A percentile compares a stretch with the other conserved stretches of the same genome.
Conservation (phyloP, 2,329 filamentous ascomycete genomes). For the Beauveria bassiana region DNA sequence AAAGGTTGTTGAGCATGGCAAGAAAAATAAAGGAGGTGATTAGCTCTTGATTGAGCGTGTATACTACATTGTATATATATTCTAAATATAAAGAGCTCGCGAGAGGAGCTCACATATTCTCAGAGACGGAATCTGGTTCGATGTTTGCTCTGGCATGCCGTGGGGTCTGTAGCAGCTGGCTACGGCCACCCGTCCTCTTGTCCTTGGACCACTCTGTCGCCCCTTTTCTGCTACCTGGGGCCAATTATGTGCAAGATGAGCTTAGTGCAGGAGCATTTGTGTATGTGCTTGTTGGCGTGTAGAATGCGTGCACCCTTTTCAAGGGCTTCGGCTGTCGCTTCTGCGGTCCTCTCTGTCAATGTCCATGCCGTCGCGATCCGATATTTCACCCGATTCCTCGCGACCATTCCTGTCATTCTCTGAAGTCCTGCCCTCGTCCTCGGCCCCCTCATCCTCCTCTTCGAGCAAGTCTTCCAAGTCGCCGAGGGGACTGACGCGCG, state of each 20-base stretch:
- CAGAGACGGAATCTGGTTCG: not conserved
- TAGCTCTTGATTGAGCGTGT: conserved; percentile 10
- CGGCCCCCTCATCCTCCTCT: conserved; percentile 42
- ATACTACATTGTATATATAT: conserved; percentile 8
- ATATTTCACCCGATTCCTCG: conserved; percentile 35
- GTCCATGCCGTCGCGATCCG: conserved; percentile 31
- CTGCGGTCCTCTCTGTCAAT: conserved; percentile 26
- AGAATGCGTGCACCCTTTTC: not conserved
- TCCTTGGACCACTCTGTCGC: not conserved
- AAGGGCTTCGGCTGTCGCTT: conserved; percentile 15
- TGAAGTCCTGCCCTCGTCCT: conserved; percentile 33
- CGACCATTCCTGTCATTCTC: conserved; percentile 15
- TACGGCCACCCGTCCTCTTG: not conserved
- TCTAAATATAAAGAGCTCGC: not conserved
- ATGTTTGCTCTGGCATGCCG: not conserved
- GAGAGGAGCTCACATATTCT: not conserved
- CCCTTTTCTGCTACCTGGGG: not conserved
- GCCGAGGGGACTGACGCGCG: conserved; percentile 73
- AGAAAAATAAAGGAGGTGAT: conserved; percentile 31
- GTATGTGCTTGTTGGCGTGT: not conserved
- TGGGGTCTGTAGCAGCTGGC: not conserved
- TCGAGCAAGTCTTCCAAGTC: conserved; percentile 67
- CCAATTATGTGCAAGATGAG: not conserved
- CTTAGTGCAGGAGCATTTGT: not conserved
- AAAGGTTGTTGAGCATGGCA: conserved; percentile 52